phyloP scores from a whole-genome alignment of 306 rosid species.

The Trifolium dubium region DNA sequence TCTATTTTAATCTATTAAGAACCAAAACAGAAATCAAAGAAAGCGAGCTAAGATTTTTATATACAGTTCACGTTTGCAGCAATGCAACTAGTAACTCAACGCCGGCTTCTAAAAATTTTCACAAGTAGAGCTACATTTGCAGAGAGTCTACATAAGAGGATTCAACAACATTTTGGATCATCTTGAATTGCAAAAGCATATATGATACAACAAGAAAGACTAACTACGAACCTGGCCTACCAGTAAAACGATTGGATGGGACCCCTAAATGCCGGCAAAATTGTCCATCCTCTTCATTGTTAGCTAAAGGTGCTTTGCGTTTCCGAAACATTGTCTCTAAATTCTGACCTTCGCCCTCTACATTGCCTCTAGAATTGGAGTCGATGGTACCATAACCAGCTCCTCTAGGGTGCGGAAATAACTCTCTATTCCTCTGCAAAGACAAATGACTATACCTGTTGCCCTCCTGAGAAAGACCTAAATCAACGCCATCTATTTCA shows the following conservation, averaged over 20 bases:
- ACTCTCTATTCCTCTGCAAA: conserved; percentile 54
- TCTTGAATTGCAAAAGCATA: conserved; percentile 54
- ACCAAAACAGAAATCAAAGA: conserved; percentile 33
- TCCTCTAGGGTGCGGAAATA: conserved; percentile 66
- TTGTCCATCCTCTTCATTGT: conserved; percentile 69
- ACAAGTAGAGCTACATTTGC: conserved; percentile 61
- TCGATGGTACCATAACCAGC: conserved; percentile 56
- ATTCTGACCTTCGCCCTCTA: conserved; percentile 63
- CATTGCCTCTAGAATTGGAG: conserved; percentile 54
- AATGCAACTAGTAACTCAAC: conserved; percentile 57
- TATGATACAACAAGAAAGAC: conserved; percentile 58
- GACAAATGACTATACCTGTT: conserved; percentile 52
- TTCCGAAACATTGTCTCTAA: conserved; percentile 60
- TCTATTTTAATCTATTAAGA: conserved; percentile 28
- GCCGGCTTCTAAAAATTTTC: conserved; percentile 51
- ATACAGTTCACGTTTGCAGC: conserved; percentile 58
- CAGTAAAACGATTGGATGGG: conserved; percentile 69
- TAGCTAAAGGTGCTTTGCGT: conserved; percentile 70
- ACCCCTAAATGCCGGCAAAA: conserved; percentile 76
- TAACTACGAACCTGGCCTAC: conserved; percentile 83
- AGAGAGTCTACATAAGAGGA: conserved; percentile 60
- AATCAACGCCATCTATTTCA: conserved; percentile 61
- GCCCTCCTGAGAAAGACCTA: conserved; percentile 59
- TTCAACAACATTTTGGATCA: conserved; percentile 53
- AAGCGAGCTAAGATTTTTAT: conserved; percentile 50